phyloP scores from a whole-genome alignment of 148 eudicot genomes.

The Nyssa sinensis region DNA sequence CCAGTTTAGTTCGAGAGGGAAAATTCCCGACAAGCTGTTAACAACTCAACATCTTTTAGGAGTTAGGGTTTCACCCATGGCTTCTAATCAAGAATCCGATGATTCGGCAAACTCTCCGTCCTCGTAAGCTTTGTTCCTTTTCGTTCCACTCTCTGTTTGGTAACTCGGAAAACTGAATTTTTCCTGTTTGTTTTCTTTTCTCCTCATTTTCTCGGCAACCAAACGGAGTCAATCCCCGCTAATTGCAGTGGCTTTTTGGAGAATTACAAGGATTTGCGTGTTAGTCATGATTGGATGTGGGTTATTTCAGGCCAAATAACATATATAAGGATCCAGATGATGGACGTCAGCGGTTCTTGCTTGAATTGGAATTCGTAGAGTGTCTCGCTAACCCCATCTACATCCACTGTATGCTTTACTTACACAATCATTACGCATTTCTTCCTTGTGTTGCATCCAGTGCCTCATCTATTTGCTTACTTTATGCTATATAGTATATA shows the following conservation, averaged over 20 bases:
- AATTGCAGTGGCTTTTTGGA: neutral
- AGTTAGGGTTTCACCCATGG: conserved; percentile 21
- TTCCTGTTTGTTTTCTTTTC: neutral
- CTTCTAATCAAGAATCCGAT: conserved; percentile 18
- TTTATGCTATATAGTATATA: too few species aligned
- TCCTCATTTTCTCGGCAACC: neutral
- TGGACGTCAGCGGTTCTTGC: conserved; percentile 85
- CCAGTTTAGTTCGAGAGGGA: too few species aligned
- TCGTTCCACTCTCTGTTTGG: neutral
- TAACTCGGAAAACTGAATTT: neutral
- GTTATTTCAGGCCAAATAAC: conserved; percentile 48
- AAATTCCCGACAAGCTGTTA: too few species aligned
- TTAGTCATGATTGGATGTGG: neutral
- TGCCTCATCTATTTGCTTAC: too few species aligned
- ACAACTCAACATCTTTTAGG: too few species aligned
- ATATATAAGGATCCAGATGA: conserved; percentile 84
- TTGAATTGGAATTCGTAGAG: conserved; percentile 83
- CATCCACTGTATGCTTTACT: conserved; percentile 62
- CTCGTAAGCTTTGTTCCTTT: conserved; percentile 16
- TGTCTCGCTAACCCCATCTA: conserved; percentile 93
- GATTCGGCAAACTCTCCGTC: conserved; percentile 19
- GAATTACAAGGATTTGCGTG: neutral
- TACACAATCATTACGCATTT: neutral
- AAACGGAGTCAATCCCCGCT: neutral
- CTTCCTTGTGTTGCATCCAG: neutral